Conservation (phyloP, 2,329 filamentous ascomycete species). For the Nannizziopsis arthrosporioides region DNA sequence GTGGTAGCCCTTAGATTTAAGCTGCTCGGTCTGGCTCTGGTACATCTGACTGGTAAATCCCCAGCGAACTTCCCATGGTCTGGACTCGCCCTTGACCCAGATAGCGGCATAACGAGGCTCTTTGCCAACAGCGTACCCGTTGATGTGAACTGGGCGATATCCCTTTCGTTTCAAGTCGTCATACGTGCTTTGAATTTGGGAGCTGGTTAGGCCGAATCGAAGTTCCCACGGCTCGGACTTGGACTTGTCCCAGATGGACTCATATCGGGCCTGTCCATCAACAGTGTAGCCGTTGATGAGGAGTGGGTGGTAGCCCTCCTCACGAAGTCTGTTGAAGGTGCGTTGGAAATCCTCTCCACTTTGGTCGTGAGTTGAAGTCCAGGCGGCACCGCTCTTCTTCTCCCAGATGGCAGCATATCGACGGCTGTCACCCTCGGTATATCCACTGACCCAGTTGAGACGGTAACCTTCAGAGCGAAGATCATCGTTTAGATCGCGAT, state of each 20-base stretch:
- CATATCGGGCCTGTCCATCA: constrained; percentile 3
- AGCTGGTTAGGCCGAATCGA: constrained; percentile 1
- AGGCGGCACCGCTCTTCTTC: constrained; percentile 1
- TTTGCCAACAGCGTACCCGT: constrained; percentile 10
- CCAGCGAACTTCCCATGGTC: constrained; percentile 9
- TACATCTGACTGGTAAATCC: constrained; percentile 6
- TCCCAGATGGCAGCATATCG: constrained; percentile 11
- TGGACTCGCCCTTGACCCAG: constrained; percentile 9
- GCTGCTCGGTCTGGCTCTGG: not conserved
- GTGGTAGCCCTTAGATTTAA: not conserved
- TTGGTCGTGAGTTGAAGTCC: constrained; percentile 8
- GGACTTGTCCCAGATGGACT: constrained; percentile 12
- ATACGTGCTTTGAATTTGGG: constrained; percentile 3
- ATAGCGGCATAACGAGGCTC: constrained; percentile 12
- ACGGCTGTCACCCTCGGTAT: constrained; percentile 4
- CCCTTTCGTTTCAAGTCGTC: constrained; percentile 8
- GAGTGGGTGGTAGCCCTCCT: constrained; percentile 11
- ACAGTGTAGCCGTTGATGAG: constrained; percentile 13
- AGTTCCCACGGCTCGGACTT: constrained; percentile 1
- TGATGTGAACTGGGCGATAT: constrained; percentile 11
- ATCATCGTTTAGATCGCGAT: not conserved
- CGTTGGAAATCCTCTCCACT: constrained; percentile 4
- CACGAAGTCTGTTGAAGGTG: constrained; percentile 5
- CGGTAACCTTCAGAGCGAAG: constrained; percentile 3
- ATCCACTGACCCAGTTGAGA: constrained; percentile 9